Base-by-base conservation (phyloP, 1,139 yeast genomes). In the Suhomyces maxii region DNA sequence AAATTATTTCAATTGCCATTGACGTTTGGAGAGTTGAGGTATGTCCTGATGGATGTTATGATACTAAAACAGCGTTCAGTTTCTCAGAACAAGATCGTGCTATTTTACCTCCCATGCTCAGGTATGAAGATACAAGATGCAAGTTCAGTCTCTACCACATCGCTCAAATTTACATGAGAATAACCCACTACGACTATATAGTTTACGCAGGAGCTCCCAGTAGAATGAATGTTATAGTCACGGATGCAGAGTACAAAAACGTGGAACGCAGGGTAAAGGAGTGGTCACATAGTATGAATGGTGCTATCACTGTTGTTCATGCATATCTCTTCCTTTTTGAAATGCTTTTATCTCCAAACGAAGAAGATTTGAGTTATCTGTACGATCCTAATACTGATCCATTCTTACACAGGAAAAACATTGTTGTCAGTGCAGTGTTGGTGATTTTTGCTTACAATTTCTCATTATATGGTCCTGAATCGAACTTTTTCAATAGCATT, bases 381-480 rank as follows among this genome's bases (percentile, higher is more conserved):
- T 79, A 78, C 56, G 72, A 71, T 41, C 79, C 83, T 0, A 72
- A 74, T 45, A 61, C 69, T 7, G 89, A 83, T 55, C 80, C 81
- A 1, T 70, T 79, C 36, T 64, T 77, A 26, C 81, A 82, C 54
- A 68, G 89, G 38, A 76, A 83, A 23, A 79, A 82, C 53, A 77
- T 81, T 33, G 61, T 84, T 14, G 81, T 80, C 7, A 65, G 80
- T 43, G 73, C 81, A 4, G 68, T 79, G 0, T 58, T 84, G 42
- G 69, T 84, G 33, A 64, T 84, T 3, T 85, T 87, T 85, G 72
- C 82, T 0, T 84, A 75, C 54, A 79, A 77, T 42, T 83, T 66
- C 59, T 68, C 71, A 26, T 57, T 69, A 3, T 70, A 71, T 37
- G 90, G 90, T 0, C 83, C 86, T 0, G 89, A 84, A 55, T 59